Evolutionary conservation across 257 asterid species (phyloP).

Genomic region (Mentha longifolia): DNA sequence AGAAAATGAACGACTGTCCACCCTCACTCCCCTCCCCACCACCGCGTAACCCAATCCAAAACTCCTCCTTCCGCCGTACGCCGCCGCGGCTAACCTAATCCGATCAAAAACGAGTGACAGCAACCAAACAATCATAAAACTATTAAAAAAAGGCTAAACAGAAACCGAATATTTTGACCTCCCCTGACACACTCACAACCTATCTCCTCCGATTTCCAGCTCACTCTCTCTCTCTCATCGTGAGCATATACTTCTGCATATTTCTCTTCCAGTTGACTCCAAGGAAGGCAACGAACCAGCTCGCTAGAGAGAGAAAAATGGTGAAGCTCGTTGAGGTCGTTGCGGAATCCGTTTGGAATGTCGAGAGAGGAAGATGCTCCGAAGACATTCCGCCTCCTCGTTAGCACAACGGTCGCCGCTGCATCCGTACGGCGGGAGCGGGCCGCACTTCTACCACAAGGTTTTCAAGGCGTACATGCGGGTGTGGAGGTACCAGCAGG

Average conservation of each 20-base stretch:
- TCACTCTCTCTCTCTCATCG: conserved; percentile 34
- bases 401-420: conserved; percentile 86
- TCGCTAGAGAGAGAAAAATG: conserved; percentile 30
- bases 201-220: conserved; percentile 44
- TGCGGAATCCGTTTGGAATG: conserved; percentile 48
- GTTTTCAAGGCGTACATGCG: conserved; percentile 86
- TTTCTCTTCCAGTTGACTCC: conserved; percentile 26
- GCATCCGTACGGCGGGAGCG: conserved; percentile 70
- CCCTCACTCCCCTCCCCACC: conserved; percentile 28
- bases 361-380: conserved; percentile 60
- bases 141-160: conserved; percentile 9
- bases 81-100: background rate
- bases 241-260: background rate
- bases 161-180: conserved; percentile 43
- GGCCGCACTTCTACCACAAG: conserved; percentile 70
- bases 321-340: conserved; percentile 28
- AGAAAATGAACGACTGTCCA: conserved; percentile 26
- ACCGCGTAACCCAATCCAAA: conserved; percentile 7
- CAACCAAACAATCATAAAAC: conserved; percentile 18
- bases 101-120: conserved; percentile 14
- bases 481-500: conserved; percentile 94
- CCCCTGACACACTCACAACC: conserved; percentile 40
- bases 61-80: conserved; percentile 19
- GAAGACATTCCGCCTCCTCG: conserved; percentile 63
- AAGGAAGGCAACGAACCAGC: conserved; percentile 25